A percentile compares a stretch with the other conserved stretches of the same genome.
phyloP scores from a whole-genome alignment of 352 stramenopile genomes.

The Thalassiosira mediterranea region DNA sequence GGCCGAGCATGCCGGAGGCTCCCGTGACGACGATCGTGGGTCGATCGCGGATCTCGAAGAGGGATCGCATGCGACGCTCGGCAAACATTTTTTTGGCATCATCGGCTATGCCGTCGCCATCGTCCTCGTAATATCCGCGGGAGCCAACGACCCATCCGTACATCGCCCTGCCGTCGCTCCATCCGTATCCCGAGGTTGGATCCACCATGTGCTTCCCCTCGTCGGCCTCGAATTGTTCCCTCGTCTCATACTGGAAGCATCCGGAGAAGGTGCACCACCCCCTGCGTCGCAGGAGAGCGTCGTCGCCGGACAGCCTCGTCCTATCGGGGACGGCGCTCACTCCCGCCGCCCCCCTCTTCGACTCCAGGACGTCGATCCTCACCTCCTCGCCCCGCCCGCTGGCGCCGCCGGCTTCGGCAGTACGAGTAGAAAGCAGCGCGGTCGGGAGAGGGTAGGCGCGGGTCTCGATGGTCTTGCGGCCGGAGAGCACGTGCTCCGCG shows the following conservation, averaged over 20 bases:
- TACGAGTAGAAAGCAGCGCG: conserved; percentile 46
- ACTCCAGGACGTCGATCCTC: conserved; percentile 64
- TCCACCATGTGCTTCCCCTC: conserved; percentile 58
- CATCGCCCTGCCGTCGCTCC: conserved; percentile 51
- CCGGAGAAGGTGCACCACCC: conserved; percentile 58
- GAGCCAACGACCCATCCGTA: conserved; percentile 46
- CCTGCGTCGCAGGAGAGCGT: conserved; percentile 12
- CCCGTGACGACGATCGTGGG: conserved; percentile 42
- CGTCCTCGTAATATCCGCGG: conserved; percentile 7
- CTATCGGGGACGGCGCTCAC: conserved; percentile 53
- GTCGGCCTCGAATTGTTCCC: conserved; percentile 59
- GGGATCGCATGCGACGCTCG: conserved; percentile 32
- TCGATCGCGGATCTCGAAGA: conserved; percentile 46
- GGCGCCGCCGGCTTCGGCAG: too few relatives aligned
- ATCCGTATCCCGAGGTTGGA: conserved; percentile 58
- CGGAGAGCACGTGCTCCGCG: conserved; percentile 45
- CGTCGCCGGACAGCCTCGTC: conserved; percentile 7
- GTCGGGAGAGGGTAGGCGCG: conserved; percentile 63
- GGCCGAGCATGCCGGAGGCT: conserved; percentile 45
- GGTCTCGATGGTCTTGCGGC: conserved; percentile 71
- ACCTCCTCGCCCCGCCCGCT: conserved; percentile 33
- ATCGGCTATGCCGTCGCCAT: conserved; percentile 3
- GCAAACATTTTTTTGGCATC: neutral
- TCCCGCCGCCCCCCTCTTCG: conserved; percentile 42
- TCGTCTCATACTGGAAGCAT: conserved; percentile 47